Evolutionary conservation across 768 basidiomycete genomes (phyloP).

Genomic region (Favolaschia claudopus): DNA sequence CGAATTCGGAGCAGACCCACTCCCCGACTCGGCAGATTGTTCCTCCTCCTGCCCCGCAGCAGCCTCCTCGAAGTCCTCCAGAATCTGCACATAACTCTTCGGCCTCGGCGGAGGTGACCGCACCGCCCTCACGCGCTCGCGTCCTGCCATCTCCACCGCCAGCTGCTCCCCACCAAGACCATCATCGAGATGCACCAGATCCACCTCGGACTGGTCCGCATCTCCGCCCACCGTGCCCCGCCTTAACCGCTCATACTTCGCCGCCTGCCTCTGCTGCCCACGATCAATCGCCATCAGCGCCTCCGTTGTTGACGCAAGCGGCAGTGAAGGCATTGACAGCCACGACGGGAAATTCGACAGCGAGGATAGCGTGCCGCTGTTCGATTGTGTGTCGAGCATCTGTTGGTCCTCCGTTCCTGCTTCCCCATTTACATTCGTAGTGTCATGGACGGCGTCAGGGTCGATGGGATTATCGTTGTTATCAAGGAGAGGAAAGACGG

Average conservation of each 20-base stretch:
- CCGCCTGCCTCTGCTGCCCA: conserved; percentile 12
- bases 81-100: conserved; percentile 70
- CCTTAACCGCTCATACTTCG: conserved; percentile 32
- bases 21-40: conserved; percentile 20
- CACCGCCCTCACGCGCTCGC: conserved; percentile 40
- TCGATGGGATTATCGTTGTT: conserved; percentile 36
- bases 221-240: conserved; percentile 12
- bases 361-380: conserved; percentile 54
- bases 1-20: not conserved
- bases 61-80: conserved; percentile 66
- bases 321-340: conserved; percentile 65
- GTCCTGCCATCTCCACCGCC: conserved; percentile 30
- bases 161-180: conserved; percentile 10
- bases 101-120: conserved; percentile 53
- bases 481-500: conserved; percentile 75
- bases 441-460: too few relatives aligned
- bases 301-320: conserved; percentile 46
- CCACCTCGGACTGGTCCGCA: conserved; percentile 19
- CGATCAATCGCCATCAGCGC: conserved; percentile 58
- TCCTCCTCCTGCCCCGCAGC: conserved; percentile 31
- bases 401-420: too few relatives aligned
- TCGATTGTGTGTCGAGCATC: conserved; percentile 25
- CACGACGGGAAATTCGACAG: conserved; percentile 60
- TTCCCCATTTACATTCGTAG: too few relatives aligned
- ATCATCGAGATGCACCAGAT: not conserved